Percentiles rank a stretch among this genome's conserved stretches.
These are phyloP conservation scores for Daedaleopsis sinensis DNA, from an alignment of 768 basidiomycete genomes.

Conservation along the genomic window DNA sequence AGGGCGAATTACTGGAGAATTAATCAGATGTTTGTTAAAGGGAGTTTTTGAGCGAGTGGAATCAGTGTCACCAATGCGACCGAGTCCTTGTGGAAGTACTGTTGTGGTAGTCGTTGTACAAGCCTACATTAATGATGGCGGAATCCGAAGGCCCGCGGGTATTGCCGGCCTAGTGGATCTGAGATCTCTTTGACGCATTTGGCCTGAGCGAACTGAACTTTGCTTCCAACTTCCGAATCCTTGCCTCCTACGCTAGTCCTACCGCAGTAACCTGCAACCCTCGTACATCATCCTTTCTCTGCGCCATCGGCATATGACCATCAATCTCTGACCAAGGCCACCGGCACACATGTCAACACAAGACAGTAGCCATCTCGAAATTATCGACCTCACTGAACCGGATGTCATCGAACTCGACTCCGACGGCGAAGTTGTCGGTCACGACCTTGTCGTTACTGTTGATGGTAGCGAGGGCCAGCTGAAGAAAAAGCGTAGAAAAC, in stretches of 20 bases:
- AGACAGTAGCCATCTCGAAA: constrained; percentile 8
- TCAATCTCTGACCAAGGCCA: background rate
- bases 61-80: too few species aligned
- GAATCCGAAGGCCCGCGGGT: too few species aligned
- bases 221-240: constrained; percentile 1
- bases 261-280: background rate
- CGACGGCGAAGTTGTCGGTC: constrained; percentile 18
- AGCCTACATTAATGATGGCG: too few species aligned
- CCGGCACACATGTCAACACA: background rate
- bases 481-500: constrained; percentile 17
- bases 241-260: background rate
- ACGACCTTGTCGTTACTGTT: background rate
- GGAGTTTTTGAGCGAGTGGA: too few species aligned
- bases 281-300: background rate
- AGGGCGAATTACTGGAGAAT: too few species aligned
- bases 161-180: too few species aligned
- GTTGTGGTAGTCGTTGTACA: too few species aligned
- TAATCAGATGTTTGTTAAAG: too few species aligned
- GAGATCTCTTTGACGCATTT: background rate
- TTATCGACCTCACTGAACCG: constrained; percentile 30
- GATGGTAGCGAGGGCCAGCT: background rate
- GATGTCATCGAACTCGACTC: constrained; percentile 28
- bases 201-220: constrained; percentile 15
- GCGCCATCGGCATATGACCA: background rate
- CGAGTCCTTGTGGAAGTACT: too few species aligned